Evolutionary conservation across 768 basidiomycete genomes (phyloP).

Genomic region (Rhizopogon vesiculosus): DNA sequence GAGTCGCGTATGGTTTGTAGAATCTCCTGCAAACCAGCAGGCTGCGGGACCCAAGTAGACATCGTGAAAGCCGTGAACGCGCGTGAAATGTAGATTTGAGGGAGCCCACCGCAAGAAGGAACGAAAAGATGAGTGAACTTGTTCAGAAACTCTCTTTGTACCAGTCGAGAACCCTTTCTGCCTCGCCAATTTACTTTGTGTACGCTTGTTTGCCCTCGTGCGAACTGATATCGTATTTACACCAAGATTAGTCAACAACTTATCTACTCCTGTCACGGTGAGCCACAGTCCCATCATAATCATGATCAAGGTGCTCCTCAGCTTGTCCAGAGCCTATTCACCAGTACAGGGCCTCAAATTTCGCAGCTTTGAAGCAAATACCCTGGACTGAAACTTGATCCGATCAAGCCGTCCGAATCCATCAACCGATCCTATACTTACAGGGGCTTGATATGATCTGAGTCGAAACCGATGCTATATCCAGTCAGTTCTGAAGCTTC

Average conservation of each 20-base stretch:
- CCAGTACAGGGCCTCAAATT: too few species aligned
- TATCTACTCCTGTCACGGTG: too few species aligned
- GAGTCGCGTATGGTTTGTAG: slow-evolving; percentile 89
- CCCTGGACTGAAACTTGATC: too few species aligned
- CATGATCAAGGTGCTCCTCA: too few species aligned
- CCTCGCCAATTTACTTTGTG: slow-evolving; percentile 27
- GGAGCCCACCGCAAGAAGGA: slow-evolving; percentile 28
- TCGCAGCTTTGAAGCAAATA: too few species aligned
- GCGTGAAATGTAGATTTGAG: slow-evolving; percentile 13
- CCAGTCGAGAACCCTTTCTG: slow-evolving; percentile 8
- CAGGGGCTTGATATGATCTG: too few species aligned
- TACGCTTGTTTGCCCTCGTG: slow-evolving; percentile 24
- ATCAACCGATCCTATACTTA: too few species aligned
- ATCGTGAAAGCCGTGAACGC: slow-evolving; percentile 38
- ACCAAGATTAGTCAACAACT: not conserved
- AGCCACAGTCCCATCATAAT: too few species aligned
- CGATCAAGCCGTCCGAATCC: too few species aligned
- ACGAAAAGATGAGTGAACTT: slow-evolving; percentile 6
- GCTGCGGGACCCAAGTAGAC: slow-evolving; percentile 80
- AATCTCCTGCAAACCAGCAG: slow-evolving; percentile 86
- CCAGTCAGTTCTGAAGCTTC: too few species aligned
- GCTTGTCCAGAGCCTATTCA: too few species aligned
- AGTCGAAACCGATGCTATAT: too few species aligned
- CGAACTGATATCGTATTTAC: slow-evolving; percentile 26
- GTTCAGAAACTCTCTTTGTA: not conserved